These are phyloP conservation scores for Hippophae tibetana DNA, from an alignment of 306 rosid species.

Conservation along the genomic window DNA sequence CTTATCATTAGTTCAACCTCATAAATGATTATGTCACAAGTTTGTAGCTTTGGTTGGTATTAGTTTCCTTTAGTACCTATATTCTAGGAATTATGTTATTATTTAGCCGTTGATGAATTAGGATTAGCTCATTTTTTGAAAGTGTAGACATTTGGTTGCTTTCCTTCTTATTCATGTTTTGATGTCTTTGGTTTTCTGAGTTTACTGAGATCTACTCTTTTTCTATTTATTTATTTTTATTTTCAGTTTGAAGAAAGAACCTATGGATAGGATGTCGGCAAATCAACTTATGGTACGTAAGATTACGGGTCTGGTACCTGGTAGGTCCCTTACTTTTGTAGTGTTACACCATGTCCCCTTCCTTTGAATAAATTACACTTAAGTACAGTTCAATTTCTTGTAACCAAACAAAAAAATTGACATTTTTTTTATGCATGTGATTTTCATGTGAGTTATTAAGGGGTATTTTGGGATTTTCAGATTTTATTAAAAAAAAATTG, in stretches of 20 bases:
- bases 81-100: not conserved
- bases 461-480: too few species aligned
- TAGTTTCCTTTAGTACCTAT: not conserved
- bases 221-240: slow-evolving; percentile 10
- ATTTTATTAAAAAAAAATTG: too few species aligned
- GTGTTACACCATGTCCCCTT: too few species aligned
- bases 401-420: too few species aligned
- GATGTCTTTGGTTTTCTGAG: not conserved
- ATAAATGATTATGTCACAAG: too few species aligned
- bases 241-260: slow-evolving; percentile 67
- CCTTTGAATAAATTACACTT: too few species aligned
- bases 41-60: too few species aligned
- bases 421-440: too few species aligned
- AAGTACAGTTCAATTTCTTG: too few species aligned
- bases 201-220: slow-evolving; percentile 17
- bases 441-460: too few species aligned
- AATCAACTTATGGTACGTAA: slow-evolving; percentile 66
- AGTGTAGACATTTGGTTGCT: not conserved
- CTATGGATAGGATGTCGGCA: slow-evolving; percentile 60
- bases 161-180: not conserved
- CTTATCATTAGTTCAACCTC: not conserved
- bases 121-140: not conserved
- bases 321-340: too few species aligned
- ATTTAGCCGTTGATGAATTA: slow-evolving; percentile 2
- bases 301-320: not conserved